These are phyloP conservation scores for Jatropha curcas DNA, from an alignment of 345 rosid species.

Conservation along the genomic window DNA sequence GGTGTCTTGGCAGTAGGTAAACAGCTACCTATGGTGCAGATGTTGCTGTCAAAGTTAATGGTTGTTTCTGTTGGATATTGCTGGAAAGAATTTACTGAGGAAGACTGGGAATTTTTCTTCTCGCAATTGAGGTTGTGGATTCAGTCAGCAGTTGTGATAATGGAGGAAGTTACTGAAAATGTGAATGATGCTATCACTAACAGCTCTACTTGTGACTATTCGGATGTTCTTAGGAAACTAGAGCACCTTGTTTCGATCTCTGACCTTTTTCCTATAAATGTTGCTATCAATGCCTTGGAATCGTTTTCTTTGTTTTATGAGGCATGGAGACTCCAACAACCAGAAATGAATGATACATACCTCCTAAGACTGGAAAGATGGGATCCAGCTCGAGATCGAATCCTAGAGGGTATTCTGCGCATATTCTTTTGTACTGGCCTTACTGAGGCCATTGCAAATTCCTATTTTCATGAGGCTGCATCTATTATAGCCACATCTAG, in stretches of 20 bases:
- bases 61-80: slow-evolving; percentile 77
- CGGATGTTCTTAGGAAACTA: slow-evolving; percentile 48
- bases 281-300: slow-evolving; percentile 66
- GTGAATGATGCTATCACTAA: slow-evolving; percentile 55
- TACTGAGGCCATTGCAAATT: slow-evolving; percentile 78
- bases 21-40: slow-evolving; percentile 53
- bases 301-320: slow-evolving; percentile 58
- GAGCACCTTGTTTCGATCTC: slow-evolving; percentile 51
- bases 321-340: slow-evolving; percentile 35
- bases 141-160: slow-evolving; percentile 81
- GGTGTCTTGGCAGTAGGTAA: slow-evolving; percentile 38
- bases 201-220: slow-evolving; percentile 41
- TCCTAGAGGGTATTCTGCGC: slow-evolving; percentile 81
- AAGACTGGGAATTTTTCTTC: slow-evolving; percentile 86
- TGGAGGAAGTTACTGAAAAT: slow-evolving; percentile 88
- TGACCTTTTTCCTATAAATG: slow-evolving; percentile 47
- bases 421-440: slow-evolving; percentile 84
- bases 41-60: slow-evolving; percentile 64
- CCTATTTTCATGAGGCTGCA: slow-evolving; percentile 63
- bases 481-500: slow-evolving; percentile 62
- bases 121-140: slow-evolving; percentile 64
- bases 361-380: slow-evolving; percentile 48
- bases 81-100: slow-evolving; percentile 71
- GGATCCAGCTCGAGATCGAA: slow-evolving; percentile 59
- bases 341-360: slow-evolving; percentile 32